Base-by-base conservation (phyloP, 148 eudicot species). In the Vaccinium macrocarpon region DNA sequence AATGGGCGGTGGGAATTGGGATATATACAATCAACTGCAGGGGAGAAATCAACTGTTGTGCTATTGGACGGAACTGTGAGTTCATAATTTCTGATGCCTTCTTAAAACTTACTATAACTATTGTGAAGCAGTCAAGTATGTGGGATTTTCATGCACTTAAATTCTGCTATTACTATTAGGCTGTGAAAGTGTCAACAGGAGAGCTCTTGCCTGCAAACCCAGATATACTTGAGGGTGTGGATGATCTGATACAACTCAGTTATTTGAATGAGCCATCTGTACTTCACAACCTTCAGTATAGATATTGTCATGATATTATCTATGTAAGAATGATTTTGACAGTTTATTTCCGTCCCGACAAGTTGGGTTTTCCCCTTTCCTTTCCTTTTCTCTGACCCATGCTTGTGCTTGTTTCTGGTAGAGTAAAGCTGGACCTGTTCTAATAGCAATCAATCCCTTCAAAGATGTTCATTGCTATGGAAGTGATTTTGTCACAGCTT, bases 221-320 rank as follows among this genome's bases (percentile, higher is more conserved):
- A 38, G 97, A 94, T 78, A 88, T 93, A 80, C 94, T 97, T 21
- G 98, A 92, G 77, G 97, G 95, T 14, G 97, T 97, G 81, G 97
- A 95, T 90, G 94, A 97, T 89, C 95, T 97, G 68, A 90, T 93
- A 84, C 95, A 92, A 78, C 99, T 97, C 71, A 92, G 97, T 88
- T 97, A 93, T 90, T 86, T 97, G 88, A 97, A 97, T 56, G 99
- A 97, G 89, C 99, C 99, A 84, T 92, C 98, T 25, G 95, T 97
- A 86, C 91, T 97, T 86, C 91, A 91, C 90, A 97, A 93, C 87
- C 91, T 97, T 84, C 93, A 93, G 71, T 49, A 88, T 85, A 91
- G 99, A 95, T 95, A 91, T 89, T 84, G 85, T 32, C 91, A 87
- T 81, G 95, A 95, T 85, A 91, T 89, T 51, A 90, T 95, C 70